Evolutionary conservation across 345 rosid species (phyloP), one percentile per base, ranked within the genome.

Genomic region (Dipteronia dyeriana): DNA sequence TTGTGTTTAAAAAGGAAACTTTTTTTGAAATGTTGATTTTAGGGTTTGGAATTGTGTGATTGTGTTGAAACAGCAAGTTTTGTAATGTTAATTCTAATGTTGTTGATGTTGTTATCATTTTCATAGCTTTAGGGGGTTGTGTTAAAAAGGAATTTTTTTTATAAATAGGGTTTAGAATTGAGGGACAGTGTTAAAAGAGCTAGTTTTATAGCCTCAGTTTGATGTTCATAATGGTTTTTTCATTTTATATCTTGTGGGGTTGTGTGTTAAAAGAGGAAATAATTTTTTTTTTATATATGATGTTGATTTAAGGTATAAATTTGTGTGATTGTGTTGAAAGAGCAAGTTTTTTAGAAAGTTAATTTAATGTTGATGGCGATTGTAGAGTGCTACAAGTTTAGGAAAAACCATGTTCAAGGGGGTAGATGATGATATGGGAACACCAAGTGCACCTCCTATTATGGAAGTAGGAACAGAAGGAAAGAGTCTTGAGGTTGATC

Each of bases 361-460:
- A 60, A 53, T 47, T 69, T 57, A 6, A 75, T 41, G 70, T 67
- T 79, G 75, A 47, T 19, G 79, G 7, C 79, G n/a, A 64, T 41
- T 53, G 29, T 81, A 90, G 94, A 88, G 83, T 61, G 54, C 79
- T 71, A 75, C 77, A 13, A 68, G 57, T 77, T 59, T 77, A 14
- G 75, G 59, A 26, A 67, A 63, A 59, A 79, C 70, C n/a, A 49
- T 56, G 66, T 81, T 81, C 75, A 80, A 82, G 56, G 87, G 76
- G 60, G 49, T 65, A 5, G 88, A 75, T 68, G 92, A 89, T 81
- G 92, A 88, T 79, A 69, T 91, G 53, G 92, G 99, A 43, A 96
- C 98, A 38, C 97, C 98, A 54, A 96, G 98, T 74, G 99, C 99
- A 54, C 98, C 97, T 66, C 98, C 97, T 64, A 89, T 93, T 26